These are phyloP conservation scores for Neurospora sp. DNA, from an alignment of 2,329 filamentous ascomycete genomes.

Conservation along the genomic window DNA sequence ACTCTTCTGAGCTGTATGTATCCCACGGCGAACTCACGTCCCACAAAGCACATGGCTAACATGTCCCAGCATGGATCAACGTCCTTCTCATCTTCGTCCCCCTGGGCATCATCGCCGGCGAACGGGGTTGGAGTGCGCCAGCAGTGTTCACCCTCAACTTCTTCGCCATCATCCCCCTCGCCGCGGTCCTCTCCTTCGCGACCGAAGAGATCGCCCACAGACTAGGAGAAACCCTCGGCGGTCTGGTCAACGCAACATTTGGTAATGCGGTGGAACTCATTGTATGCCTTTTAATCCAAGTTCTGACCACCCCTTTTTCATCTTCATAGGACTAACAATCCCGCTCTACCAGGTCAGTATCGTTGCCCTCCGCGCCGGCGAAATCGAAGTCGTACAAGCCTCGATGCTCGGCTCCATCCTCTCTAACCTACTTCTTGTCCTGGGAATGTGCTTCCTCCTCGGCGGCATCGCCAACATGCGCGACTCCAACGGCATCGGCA, in stretches of 20 bases:
- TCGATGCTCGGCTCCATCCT: constrained; percentile 95
- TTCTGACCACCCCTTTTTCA: not conserved
- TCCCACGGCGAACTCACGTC: not conserved
- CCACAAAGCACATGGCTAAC: not conserved
- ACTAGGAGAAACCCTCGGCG: constrained; percentile 64
- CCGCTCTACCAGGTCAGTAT: constrained; percentile 63
- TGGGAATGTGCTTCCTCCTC: constrained; percentile 71
- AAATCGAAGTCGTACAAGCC: constrained; percentile 94
- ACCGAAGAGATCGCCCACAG: constrained; percentile 68
- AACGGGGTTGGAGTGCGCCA: constrained; percentile 51
- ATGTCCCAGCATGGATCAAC: constrained; percentile 48
- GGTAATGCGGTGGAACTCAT: constrained; percentile 75
- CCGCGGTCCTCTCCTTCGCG: constrained; percentile 64
- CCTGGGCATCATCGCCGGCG: constrained; percentile 59
- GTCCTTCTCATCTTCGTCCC: constrained; percentile 65
- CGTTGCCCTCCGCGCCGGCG: constrained; percentile 71
- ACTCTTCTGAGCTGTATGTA: constrained; percentile 50
- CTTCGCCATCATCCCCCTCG: constrained; percentile 68
- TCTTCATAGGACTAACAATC: not conserved
- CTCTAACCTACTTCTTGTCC: constrained; percentile 83
- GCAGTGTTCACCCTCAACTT: constrained; percentile 70
- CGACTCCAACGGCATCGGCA: constrained; percentile 44
- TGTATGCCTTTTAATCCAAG: constrained; percentile 34
- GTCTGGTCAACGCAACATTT: constrained; percentile 67
- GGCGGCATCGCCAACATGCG: constrained; percentile 58